A percentile compares a stretch with the other conserved stretches of the same genome.
Conservation (phyloP, 1,139 yeast genomes). For the Sugiyamaella grinbergsii region DNA sequence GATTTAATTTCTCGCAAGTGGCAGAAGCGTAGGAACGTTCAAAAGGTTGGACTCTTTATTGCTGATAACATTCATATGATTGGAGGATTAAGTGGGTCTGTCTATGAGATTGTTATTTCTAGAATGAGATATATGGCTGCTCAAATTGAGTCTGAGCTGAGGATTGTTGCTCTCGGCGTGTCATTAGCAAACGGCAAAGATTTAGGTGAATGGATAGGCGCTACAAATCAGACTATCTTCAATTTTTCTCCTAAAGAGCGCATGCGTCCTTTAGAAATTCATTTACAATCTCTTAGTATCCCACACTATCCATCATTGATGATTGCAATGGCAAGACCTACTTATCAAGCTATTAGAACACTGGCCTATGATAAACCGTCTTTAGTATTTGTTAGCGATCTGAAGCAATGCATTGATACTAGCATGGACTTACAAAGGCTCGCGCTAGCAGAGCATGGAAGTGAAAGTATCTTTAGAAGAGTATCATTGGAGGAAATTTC, state of each 20-base stretch:
- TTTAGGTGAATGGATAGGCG: slow-evolving; percentile 85
- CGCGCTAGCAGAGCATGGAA: slow-evolving; percentile 38
- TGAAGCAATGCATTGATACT: slow-evolving; percentile 58
- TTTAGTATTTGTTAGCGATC: slow-evolving; percentile 58
- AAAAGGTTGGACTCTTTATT: slow-evolving; percentile 65
- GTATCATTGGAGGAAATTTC: slow-evolving; percentile 28
- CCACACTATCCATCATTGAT: slow-evolving; percentile 54
- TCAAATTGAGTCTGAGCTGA: slow-evolving; percentile 54
- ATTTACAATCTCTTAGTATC: slow-evolving; percentile 54
- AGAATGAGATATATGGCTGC: slow-evolving; percentile 70
- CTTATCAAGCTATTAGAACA: slow-evolving; percentile 43
- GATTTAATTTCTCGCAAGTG: slow-evolving; percentile 74
- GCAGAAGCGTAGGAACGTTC: slow-evolving; percentile 64
- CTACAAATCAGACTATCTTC: slow-evolving; percentile 57
- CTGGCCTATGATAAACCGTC: slow-evolving; percentile 44
- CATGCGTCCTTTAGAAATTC: slow-evolving; percentile 57
- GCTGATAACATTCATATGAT: slow-evolving; percentile 76
- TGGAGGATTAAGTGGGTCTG: slow-evolving; percentile 58
- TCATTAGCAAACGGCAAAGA: slow-evolving; percentile 77
- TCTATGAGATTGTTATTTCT: slow-evolving; percentile 69
- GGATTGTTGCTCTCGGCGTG: slow-evolving; percentile 68
- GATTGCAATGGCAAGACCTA: slow-evolving; percentile 54
- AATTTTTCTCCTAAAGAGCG: slow-evolving; percentile 72
- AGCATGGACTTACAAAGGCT: slow-evolving; percentile 50
- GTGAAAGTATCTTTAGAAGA: slow-evolving; percentile 37